Evolutionary conservation across 805 yeast species (phyloP), one percentile per base, ranked within the genome.

Genomic region (Pichia californica): DNA sequence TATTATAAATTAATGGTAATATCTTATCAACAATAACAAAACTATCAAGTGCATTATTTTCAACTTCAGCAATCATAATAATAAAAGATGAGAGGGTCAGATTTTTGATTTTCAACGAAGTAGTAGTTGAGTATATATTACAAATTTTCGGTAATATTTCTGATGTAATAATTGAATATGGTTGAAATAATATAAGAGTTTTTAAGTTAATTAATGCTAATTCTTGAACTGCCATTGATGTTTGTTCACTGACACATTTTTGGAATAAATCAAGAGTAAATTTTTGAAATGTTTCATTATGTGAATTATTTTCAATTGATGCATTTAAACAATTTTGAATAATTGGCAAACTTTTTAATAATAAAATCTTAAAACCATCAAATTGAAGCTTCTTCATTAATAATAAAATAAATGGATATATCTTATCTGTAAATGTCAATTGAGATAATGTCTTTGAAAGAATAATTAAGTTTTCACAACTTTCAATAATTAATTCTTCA

Each of bases 91-190:
- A 65, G 19, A 88, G 69, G 2, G 93, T 76, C 14, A 77, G 71
- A 15, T 83, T 67, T 55, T 93, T 91, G 23, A 93, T 83, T 5
- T 84, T 78, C 28, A 89, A 68, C 25, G 93, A 78, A 0, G 89
- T 86, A 1, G 99, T 93, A 36, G 87, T 83, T 31, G 88, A 76
- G 63, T 91, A 93, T 7, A 87, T 73, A 36, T 71, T 73, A 36
- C 87, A 75, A 15, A 88, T 68, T 36, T 78, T 64, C 2, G 96
- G 95, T 58, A 85, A 77, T n/a, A 88, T 66, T 27, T 77, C 76
- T 52, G 79, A 81, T 52, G 91, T 88, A 44, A 88, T 71, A 16
- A 80, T 74, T 10, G 88, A 60, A 54, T 52, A 69, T 50, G 39
- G 62, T 59, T 52, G 70, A 51, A 46, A 76, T 48, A 47, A 60